Percentiles rank a stretch among this genome's conserved stretches.
phyloP scores from a whole-genome alignment of 2,329 filamentous ascomycete genomes.

The Dichotomopilus funicola region DNA sequence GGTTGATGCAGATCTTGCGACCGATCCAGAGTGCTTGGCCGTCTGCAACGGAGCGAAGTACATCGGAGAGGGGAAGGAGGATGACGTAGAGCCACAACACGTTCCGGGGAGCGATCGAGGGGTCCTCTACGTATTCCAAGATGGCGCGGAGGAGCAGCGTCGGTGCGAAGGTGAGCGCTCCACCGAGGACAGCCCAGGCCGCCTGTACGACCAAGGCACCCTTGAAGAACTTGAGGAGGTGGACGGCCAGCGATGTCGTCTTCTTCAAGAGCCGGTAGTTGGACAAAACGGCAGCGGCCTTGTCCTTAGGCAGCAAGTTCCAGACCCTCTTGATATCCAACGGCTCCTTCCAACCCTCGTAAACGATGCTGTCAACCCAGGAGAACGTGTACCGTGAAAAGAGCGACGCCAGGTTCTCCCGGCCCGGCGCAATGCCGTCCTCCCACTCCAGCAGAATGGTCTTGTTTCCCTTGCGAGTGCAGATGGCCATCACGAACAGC shows the following conservation, averaged over 20 bases:
- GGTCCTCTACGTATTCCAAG: conserved; percentile 86
- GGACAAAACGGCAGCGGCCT: conserved; percentile 71
- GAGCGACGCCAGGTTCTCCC: conserved; percentile 79
- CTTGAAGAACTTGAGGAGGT: conserved; percentile 81
- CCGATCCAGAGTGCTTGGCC: conserved; percentile 89
- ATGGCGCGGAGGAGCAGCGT: conserved; percentile 88
- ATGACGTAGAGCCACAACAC: conserved; percentile 96
- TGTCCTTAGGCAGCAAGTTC: conserved; percentile 84
- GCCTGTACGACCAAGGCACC: conserved; percentile 69
- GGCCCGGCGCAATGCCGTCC: conserved; percentile 77
- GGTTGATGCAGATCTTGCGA: conserved; percentile 85
- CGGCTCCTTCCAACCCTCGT: conserved; percentile 78
- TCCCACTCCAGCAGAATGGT: conserved; percentile 84
- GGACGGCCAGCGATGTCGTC: conserved; percentile 69
- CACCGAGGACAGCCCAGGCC: conserved; percentile 69
- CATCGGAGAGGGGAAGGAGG: conserved; percentile 75
- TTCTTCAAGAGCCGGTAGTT: conserved; percentile 83
- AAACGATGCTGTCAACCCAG: conserved; percentile 87
- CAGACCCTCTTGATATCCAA: conserved; percentile 82
- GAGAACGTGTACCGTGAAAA: conserved; percentile 81
- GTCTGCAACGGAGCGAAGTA: conserved; percentile 74
- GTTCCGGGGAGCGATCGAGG: conserved; percentile 66
- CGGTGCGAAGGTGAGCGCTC: conserved; percentile 81
- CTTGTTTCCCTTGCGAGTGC: conserved; percentile 87
- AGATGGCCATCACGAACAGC: conserved; percentile 68